A percentile compares a stretch with the other conserved stretches of the same genome.
Conservation (phyloP, 768 basidiomycete genomes). For the Leccinum disarticulatum region DNA sequence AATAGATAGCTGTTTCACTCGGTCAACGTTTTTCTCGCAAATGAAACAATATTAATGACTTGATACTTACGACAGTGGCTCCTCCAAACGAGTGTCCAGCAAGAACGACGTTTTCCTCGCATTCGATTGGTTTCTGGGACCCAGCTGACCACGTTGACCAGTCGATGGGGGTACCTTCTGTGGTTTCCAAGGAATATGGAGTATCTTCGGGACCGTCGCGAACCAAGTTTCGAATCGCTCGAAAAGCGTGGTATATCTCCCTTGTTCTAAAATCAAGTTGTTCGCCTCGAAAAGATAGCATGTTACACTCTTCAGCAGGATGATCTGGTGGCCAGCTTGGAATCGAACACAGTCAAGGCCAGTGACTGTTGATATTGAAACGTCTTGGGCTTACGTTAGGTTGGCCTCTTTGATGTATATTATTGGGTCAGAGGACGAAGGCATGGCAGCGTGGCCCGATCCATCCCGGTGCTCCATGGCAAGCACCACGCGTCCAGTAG, state of each 20-base stretch:
- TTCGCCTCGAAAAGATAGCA: conserved; percentile 56
- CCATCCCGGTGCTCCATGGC: conserved; percentile 86
- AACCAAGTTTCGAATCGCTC: conserved; percentile 58
- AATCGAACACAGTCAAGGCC: background rate
- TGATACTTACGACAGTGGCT: conserved; percentile 46
- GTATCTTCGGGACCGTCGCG: conserved; percentile 26
- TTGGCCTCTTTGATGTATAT: conserved; percentile 59
- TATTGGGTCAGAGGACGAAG: conserved; percentile 31
- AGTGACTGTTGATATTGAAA: background rate
- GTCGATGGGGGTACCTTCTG: conserved; percentile 37
- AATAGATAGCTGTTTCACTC: conserved; percentile 47
- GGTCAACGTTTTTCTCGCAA: background rate
- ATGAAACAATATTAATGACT: background rate
- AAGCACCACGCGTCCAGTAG: conserved; percentile 77
- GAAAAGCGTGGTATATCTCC: conserved; percentile 67
- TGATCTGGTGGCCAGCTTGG: conserved; percentile 26
- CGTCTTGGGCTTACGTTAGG: conserved; percentile 44
- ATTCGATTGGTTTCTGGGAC: conserved; percentile 30
- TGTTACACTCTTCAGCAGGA: conserved; percentile 22
- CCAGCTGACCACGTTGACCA: conserved; percentile 42
- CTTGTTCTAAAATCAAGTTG: conserved; percentile 69
- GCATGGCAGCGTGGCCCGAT: conserved; percentile 54
- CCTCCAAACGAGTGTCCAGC: conserved; percentile 60
- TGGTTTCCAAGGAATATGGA: conserved; percentile 35
- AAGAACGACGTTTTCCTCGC: conserved; percentile 38